Evolutionary conservation across 352 stramenopile genomes (phyloP).

Genomic region (Globisporangium irregulare): DNA sequence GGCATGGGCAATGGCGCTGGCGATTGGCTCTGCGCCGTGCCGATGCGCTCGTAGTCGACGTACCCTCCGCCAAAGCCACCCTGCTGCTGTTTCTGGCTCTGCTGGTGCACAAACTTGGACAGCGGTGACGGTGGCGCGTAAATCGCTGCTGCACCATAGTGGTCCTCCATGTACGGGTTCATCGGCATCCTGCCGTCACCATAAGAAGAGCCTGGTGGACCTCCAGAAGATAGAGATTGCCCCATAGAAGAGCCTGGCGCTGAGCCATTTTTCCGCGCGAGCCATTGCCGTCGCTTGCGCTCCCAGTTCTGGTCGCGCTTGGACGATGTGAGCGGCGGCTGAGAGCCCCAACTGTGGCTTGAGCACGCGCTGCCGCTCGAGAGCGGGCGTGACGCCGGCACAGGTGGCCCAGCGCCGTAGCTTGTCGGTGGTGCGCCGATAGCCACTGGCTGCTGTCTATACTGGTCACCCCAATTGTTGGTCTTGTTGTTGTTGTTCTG

Average conservation of each 20-base stretch:
- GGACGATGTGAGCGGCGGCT: constrained; percentile 70
- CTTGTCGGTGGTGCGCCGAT: background rate
- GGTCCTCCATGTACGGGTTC: constrained; percentile 13
- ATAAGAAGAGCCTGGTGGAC: constrained; percentile 16
- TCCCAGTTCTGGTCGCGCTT: constrained; percentile 84
- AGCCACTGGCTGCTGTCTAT: constrained; percentile 10
- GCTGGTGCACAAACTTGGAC: constrained; percentile 72
- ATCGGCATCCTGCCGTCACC: constrained; percentile 8
- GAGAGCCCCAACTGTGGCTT: constrained; percentile 28
- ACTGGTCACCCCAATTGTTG: constrained; percentile 13
- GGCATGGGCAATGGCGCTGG: constrained; percentile 3
- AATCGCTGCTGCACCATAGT: constrained; percentile 4
- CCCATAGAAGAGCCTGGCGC: background rate
- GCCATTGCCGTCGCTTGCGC: constrained; percentile 67
- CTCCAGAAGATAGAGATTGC: background rate
- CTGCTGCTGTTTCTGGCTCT: constrained; percentile 23
- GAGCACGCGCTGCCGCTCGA: constrained; percentile 14
- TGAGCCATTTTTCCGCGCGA: constrained; percentile 47
- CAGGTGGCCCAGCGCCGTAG: constrained; percentile 6
- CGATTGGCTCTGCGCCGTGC: constrained; percentile 17
- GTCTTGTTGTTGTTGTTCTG: constrained; percentile 20
- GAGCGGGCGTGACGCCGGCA: background rate
- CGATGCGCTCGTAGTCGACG: constrained; percentile 22
- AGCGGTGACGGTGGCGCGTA: constrained; percentile 51
- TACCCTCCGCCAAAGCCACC: background rate